Evolutionary conservation across 169 alveolate species (phyloP), one percentile per base, ranked within the genome.

Genomic region (Eimeria necatrix): DNA sequence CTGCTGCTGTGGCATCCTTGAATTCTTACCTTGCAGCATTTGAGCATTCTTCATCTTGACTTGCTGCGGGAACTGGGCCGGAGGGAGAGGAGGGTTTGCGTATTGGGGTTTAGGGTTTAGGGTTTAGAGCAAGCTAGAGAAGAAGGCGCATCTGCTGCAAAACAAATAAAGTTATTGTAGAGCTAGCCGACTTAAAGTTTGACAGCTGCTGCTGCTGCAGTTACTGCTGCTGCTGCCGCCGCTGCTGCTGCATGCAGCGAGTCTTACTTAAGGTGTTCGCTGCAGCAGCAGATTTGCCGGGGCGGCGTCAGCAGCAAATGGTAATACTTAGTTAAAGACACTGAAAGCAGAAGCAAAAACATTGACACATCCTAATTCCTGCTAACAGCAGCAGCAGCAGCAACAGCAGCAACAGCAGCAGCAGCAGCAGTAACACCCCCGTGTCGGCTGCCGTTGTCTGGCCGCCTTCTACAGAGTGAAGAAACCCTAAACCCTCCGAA

Each of bases 391-490:
- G 41, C 41, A 32, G 41, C 41, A 32, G 41, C 22, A 20, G 74
- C 4, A 64, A 64, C 74, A 0, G 41, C 22, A 64, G 24, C 24
- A 64, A 64, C 74, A 64, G 22, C 22, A 0, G 26, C 22, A 64
- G 74, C 74, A 64, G 74, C 24, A 64, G 74, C 26, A 64, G 74
- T 32, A 64, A 18, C 74, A 64, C 70, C 70, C 10, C 74, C 74
- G 41, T 64, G 74, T 64, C 74, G 74, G 74, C 74, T 64, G 74
- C 74, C 74, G 46, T 64, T 3, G 46, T 14, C 74, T 32, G 41
- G 41, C 41, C 41, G 41, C 41, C 41, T 32, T 32, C 41, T 32
- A 32, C 41, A 2, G 41, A 32, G 22, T 4, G 12, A 64, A 32
- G 46, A 64, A 64, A 64, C 18, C 22, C 74, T 64, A 7, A 64